These are phyloP conservation scores for Pisolithus marmoratus DNA, from an alignment of 768 basidiomycete genomes.

Conservation along the genomic window DNA sequence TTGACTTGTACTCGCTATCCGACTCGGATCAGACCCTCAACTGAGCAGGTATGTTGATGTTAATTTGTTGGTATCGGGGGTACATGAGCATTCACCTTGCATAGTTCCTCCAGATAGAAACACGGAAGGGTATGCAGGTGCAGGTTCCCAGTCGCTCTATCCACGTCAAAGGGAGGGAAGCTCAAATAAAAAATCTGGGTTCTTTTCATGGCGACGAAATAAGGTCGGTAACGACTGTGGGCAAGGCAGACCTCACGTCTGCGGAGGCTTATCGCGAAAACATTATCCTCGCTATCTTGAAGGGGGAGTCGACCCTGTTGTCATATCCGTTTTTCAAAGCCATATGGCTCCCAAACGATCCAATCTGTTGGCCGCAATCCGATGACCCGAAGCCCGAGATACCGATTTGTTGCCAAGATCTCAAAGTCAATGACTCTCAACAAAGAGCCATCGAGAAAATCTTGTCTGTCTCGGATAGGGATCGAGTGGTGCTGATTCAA, in stretches of 20 bases:
- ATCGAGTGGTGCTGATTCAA: slow-evolving; percentile 24
- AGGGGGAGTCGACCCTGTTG: slow-evolving; percentile 8
- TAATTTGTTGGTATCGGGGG: too few species aligned
- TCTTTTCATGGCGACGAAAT: slow-evolving; percentile 13
- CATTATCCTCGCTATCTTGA: too few species aligned
- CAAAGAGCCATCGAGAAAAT: slow-evolving; percentile 19
- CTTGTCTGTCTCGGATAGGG: slow-evolving; percentile 15
- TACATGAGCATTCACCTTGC: background rate
- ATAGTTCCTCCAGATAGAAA: slow-evolving; percentile 19
- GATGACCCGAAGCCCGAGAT: background rate
- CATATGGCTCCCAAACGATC: slow-evolving; percentile 23
- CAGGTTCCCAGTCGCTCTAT: slow-evolving; percentile 17
- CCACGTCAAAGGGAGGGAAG: slow-evolving; percentile 33
- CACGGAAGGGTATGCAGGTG: slow-evolving; percentile 10
- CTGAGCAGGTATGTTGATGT: slow-evolving; percentile 32
- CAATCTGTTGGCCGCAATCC: slow-evolving; percentile 9
- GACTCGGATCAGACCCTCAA: slow-evolving; percentile 36
- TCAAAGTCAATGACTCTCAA: slow-evolving; percentile 23
- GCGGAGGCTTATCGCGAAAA: slow-evolving; percentile 39
- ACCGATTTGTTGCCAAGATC: too few species aligned
- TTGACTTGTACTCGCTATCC: slow-evolving; percentile 38
- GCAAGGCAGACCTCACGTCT: slow-evolving; percentile 47
- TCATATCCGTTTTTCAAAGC: slow-evolving; percentile 19
- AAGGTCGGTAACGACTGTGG: slow-evolving; percentile 43
- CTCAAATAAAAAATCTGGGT: slow-evolving; percentile 22